Percentiles rank a stretch among this genome's conserved stretches.
These are phyloP conservation scores for Euclidium syriacum DNA, from an alignment of 345 rosid genomes.

Conservation along the genomic window DNA sequence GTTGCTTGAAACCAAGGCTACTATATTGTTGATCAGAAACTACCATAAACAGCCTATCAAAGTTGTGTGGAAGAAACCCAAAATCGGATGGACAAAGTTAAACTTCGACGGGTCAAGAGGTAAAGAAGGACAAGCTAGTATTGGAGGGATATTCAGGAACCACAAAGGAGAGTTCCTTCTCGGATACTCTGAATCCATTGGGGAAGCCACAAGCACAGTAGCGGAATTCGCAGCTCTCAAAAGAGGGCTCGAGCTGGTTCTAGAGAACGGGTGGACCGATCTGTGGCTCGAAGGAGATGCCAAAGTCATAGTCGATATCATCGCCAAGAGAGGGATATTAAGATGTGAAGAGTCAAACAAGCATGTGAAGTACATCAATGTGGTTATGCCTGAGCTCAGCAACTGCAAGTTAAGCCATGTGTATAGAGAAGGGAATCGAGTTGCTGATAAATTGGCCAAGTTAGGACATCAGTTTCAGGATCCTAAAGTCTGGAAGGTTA, in stretches of 20 bases:
- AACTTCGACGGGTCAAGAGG: slow-evolving; percentile 80
- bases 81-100: slow-evolving; percentile 69
- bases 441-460: slow-evolving; percentile 63
- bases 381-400: slow-evolving; percentile 49
- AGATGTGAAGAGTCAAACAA: slow-evolving; percentile 43
- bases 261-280: slow-evolving; percentile 66
- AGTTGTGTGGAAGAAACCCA: slow-evolving; percentile 72
- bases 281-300: slow-evolving; percentile 89
- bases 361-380: slow-evolving; percentile 41
- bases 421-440: slow-evolving; percentile 75
- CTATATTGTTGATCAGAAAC: slow-evolving; percentile 29
- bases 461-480: slow-evolving; percentile 53
- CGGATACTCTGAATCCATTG: slow-evolving; percentile 76
- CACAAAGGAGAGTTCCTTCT: slow-evolving; percentile 73
- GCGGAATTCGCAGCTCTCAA: slow-evolving; percentile 73
- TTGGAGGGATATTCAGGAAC: slow-evolving; percentile 80
- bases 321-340: slow-evolving; percentile 40
- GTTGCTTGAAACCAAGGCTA: slow-evolving; percentile 26
- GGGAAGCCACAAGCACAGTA: slow-evolving; percentile 53
- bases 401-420: slow-evolving; percentile 50
- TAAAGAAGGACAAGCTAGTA: slow-evolving; percentile 52
- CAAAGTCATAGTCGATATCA: slow-evolving; percentile 54
- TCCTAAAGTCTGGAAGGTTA: slow-evolving; percentile 52
- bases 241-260: slow-evolving; percentile 67
- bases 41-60: slow-evolving; percentile 49